A percentile compares a stretch with the other conserved stretches of the same genome.
Conservation (phyloP, 2,329 filamentous ascomycete species). For the Penicillium paneum region DNA sequence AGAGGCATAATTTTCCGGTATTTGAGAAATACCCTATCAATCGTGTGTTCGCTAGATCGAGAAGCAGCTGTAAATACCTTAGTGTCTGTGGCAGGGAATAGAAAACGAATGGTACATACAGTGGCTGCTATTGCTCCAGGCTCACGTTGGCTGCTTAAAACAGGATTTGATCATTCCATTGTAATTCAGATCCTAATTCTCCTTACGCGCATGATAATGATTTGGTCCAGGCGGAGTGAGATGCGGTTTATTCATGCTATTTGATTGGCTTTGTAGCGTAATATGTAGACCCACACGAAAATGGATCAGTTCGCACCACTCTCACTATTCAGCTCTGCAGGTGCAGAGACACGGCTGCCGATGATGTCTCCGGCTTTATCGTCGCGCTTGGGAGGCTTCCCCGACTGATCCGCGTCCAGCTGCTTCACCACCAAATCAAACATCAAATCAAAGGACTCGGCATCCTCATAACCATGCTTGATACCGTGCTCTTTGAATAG, state of each 20-base stretch:
- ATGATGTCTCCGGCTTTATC: not conserved
- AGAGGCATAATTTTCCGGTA: too few relatives aligned
- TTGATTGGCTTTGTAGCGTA: not conserved
- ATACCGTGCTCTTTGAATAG: conserved; percentile 2
- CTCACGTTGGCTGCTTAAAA: too few relatives aligned
- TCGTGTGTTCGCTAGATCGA: too few relatives aligned
- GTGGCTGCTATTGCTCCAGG: too few relatives aligned
- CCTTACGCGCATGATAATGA: not conserved
- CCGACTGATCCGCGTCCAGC: not conserved
- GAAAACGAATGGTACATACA: too few relatives aligned
- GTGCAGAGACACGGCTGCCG: not conserved
- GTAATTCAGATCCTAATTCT: not conserved
- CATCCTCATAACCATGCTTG: not conserved
- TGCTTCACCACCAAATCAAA: conserved; percentile 2
- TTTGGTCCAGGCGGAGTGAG: not conserved
- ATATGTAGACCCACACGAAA: not conserved
- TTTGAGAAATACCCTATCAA: too few relatives aligned
- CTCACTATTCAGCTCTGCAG: not conserved
- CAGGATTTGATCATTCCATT: not conserved
- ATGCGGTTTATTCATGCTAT: not conserved
- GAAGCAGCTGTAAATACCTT: too few relatives aligned
- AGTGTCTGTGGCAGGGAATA: too few relatives aligned
- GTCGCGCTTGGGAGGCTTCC: not conserved
- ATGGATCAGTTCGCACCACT: not conserved
- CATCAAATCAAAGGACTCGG: conserved; percentile 6